Percentiles rank a stretch among this genome's conserved stretches.
Conservation (phyloP, 768 basidiomycete genomes). For the Naganishia vishniacii region DNA sequence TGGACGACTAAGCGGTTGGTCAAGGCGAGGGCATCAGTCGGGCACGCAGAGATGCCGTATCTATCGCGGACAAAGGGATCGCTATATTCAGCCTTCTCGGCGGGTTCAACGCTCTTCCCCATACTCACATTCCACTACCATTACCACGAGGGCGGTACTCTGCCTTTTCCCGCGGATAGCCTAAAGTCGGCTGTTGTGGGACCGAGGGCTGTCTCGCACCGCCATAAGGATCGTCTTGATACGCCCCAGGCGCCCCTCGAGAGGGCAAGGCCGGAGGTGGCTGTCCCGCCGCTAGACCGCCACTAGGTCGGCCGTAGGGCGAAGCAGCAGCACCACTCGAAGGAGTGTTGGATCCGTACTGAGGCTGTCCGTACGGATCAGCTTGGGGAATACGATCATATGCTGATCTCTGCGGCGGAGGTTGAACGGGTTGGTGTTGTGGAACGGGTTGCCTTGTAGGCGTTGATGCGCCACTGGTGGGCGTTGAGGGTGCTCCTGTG, state of each 20-base stretch:
- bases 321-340: background rate
- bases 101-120: no score
- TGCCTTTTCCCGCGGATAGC: slow-evolving; percentile 24
- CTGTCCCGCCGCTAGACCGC: background rate
- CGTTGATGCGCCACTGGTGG: slow-evolving; percentile 3
- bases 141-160: slow-evolving; percentile 16
- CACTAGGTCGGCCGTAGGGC: background rate
- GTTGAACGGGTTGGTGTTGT: slow-evolving; percentile 8
- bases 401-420: slow-evolving; percentile 15
- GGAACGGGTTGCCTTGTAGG: slow-evolving; percentile 6
- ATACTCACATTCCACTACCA: slow-evolving; percentile 21
- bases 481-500: background rate
- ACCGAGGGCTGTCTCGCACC: background rate
- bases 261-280: slow-evolving; percentile 1
- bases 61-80: background rate
- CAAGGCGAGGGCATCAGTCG: slow-evolving; percentile 65
- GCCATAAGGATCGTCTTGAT: slow-evolving; percentile 18
- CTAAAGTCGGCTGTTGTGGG: background rate
- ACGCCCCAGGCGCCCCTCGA: background rate
- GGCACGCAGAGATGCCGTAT: slow-evolving; percentile 56
- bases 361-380: slow-evolving; percentile 13
- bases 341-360: background rate
- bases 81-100: no score
- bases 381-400: slow-evolving; percentile 4
- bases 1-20: slow-evolving; percentile 76